These are phyloP conservation scores for Sporothrix protearum DNA, from an alignment of 2,329 filamentous ascomycete genomes.

Conservation along the genomic window DNA sequence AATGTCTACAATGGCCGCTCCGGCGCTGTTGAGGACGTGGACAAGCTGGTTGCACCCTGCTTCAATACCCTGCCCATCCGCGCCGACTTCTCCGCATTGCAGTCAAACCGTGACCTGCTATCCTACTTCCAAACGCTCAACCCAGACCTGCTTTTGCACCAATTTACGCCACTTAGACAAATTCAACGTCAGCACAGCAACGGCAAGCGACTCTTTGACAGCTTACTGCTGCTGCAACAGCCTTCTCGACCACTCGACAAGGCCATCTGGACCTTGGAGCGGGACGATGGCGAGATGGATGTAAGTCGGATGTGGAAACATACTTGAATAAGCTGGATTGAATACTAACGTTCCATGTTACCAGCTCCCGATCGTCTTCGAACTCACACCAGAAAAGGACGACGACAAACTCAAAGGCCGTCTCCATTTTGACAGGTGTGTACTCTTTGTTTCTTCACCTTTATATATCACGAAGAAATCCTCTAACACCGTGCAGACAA, in stretches of 20 bases:
- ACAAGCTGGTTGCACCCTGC: slow-evolving; percentile 77
- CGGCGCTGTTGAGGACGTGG: slow-evolving; percentile 60
- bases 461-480: background rate
- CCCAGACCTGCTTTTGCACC: slow-evolving; percentile 58
- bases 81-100: slow-evolving; percentile 46
- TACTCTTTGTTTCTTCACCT: background rate
- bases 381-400: slow-evolving; percentile 58
- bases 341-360: background rate
- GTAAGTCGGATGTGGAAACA: slow-evolving; percentile 38
- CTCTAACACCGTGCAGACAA: background rate
- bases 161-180: slow-evolving; percentile 69
- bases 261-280: slow-evolving; percentile 53
- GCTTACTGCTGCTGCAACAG: slow-evolving; percentile 74
- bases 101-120: slow-evolving; percentile 52
- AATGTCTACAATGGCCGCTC: slow-evolving; percentile 79
- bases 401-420: slow-evolving; percentile 54
- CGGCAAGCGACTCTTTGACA: slow-evolving; percentile 67
- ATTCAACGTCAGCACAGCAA: slow-evolving; percentile 55
- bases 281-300: slow-evolving; percentile 65
- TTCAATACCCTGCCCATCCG: slow-evolving; percentile 85
- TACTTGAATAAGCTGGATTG: background rate
- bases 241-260: slow-evolving; percentile 54
- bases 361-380: slow-evolving; percentile 68
- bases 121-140: slow-evolving; percentile 40
- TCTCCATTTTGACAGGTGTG: slow-evolving; percentile 58